These are phyloP conservation scores for Penicillium ochrochloron DNA, from an alignment of 495 filamentous ascomycete species.

Conservation along the genomic window DNA sequence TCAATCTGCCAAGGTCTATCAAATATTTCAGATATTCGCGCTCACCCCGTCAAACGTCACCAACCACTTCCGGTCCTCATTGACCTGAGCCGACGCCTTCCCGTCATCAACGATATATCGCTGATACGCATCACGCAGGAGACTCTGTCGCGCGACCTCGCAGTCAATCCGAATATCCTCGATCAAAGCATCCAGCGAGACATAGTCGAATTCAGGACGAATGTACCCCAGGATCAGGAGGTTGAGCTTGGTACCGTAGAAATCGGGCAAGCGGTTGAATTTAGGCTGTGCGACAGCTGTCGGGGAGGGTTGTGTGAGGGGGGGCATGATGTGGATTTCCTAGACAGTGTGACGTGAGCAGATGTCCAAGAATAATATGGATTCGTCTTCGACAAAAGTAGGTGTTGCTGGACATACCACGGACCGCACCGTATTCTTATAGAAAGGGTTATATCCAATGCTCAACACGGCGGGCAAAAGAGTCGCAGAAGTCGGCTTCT, in stretches of 20 bases:
- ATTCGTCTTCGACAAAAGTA: background rate
- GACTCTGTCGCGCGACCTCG: conserved; percentile 75
- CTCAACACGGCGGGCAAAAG: conserved; percentile 90
- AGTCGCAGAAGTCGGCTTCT: conserved; percentile 32
- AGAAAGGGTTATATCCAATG: conserved; percentile 95
- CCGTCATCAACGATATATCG: conserved; percentile 53
- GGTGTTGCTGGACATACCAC: conserved; percentile 50
- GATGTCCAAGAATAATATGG: background rate
- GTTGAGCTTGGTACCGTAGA: conserved; percentile 81
- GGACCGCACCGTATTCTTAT: conserved; percentile 79
- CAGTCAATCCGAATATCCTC: conserved; percentile 89
- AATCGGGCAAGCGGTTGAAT: conserved; percentile 64
- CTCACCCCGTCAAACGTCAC: conserved; percentile 23
- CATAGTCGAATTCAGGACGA: conserved; percentile 87
- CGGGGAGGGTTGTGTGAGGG: conserved; percentile 54
- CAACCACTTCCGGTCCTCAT: conserved; percentile 44
- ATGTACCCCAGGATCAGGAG: conserved; percentile 85
- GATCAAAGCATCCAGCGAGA: conserved; percentile 77
- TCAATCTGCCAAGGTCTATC: conserved; percentile 12
- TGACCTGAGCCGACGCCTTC: conserved; percentile 27
- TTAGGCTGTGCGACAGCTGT: conserved; percentile 33
- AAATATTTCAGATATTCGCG: background rate
- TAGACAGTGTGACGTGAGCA: conserved; percentile 12
- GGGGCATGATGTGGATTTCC: conserved; percentile 89
- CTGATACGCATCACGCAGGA: conserved; percentile 70